A percentile compares a stretch with the other conserved stretches of the same genome.
Conservation (phyloP, 805 yeast genomes). For the Pichia cabralensis region DNA sequence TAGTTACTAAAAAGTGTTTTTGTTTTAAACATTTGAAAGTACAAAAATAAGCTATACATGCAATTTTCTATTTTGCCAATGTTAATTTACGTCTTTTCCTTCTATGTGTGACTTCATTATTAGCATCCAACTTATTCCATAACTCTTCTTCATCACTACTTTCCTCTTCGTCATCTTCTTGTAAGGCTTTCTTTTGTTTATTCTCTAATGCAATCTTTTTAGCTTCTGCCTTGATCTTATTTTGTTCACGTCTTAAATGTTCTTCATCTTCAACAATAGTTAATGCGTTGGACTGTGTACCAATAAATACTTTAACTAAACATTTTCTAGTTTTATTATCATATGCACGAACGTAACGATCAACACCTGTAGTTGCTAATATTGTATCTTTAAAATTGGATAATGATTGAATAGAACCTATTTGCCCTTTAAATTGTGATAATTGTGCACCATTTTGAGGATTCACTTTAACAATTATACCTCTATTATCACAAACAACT, state of each 20-base stretch:
- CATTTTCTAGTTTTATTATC: conserved; percentile 49
- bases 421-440: conserved; percentile 71
- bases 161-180: conserved; percentile 25
- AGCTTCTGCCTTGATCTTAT: conserved; percentile 13
- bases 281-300: conserved; percentile 55
- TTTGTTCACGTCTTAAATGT: conserved; percentile 17
- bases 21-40: too few species aligned
- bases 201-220: conserved; percentile 14
- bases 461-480: conserved; percentile 49
- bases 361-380: conserved; percentile 75
- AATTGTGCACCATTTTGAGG: conserved; percentile 40
- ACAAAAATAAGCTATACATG: too few species aligned
- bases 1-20: too few species aligned
- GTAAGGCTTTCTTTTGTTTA: conserved; percentile 32
- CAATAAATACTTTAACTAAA: conserved; percentile 64
- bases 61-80: conserved; percentile 1
- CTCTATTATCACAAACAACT: conserved; percentile 64
- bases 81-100: conserved; percentile 22
- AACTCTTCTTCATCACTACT: conserved; percentile 25
- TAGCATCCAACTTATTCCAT: conserved; percentile 23
- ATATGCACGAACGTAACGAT: conserved; percentile 74
- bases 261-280: conserved; percentile 39
- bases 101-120: conserved; percentile 15
- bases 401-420: conserved; percentile 54
- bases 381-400: conserved; percentile 26